Evolutionary conservation across 306 rosid genomes (phyloP), one percentile per base, ranked within the genome.

Genomic region (Trifolium dubium): DNA sequence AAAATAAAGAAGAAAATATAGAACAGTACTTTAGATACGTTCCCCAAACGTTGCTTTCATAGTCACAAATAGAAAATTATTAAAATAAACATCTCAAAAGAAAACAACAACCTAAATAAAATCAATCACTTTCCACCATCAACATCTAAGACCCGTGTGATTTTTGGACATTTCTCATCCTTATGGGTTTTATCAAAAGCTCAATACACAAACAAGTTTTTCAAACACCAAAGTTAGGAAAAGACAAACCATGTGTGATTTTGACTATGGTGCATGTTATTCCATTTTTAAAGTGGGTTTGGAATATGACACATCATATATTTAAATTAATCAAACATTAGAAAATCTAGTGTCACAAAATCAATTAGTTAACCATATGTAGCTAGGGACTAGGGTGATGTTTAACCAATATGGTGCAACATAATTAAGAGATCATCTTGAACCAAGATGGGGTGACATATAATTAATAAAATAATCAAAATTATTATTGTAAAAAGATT

Each of bases 241-340:
- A 86, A 31, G 88, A 84, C 92, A 78, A 84, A 65, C 39, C 86
- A 84, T 88, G 92, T 88, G 89, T 7, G 34, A 69, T 75, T 63
- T 68, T 75, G 73, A 82, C 83, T 80, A 60, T 61, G 40, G 39
- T 70, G 37, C 59, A 4, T 67, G 73, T 34, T 43, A 64, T 64
- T 31, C 80, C 73, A 64, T 73, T 78, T 69, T 66, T 66, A 81
- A 74, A 78, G 66, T 55, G 10, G 64, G 11, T 64, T 67, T 29
- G 19, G 78, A 65, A 9, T 39, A 40, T 76, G 76, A 79, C 75
- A 50, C 61, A 65, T 70, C 80, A 55, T 0, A 30, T 3, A 79
- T 35, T 23, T 23, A 23, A 23, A 23, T 23, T 0, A 23, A 37
- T 40, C 72, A 31, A 43, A 35, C 54, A 51, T 18, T 10, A n/a